phyloP scores from a whole-genome alignment of 192 early-diverging fungal genomes.

The Jimgerdemannia lactiflua region DNA sequence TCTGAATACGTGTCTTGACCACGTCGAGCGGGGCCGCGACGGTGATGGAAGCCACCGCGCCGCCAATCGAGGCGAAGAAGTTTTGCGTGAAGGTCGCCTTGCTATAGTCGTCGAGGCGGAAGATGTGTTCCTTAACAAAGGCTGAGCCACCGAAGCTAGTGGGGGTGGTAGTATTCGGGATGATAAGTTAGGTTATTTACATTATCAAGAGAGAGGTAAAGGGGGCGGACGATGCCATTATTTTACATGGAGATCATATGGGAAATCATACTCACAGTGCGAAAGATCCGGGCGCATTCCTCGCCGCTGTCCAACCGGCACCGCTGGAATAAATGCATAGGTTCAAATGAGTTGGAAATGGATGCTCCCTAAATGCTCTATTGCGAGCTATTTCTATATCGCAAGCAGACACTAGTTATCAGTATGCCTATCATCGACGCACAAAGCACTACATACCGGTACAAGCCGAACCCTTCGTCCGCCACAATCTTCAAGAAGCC shows the following conservation, averaged over 20 bases:
- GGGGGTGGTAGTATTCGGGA: conserved; percentile 16
- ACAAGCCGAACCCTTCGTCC: conserved; percentile 90
- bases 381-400: not conserved
- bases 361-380: not conserved
- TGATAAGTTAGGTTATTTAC: not conserved
- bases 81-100: conserved; percentile 99
- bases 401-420: not conserved
- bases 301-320: conserved; percentile 93
- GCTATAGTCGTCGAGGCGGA: conserved; percentile 86
- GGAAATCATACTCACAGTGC: conserved; percentile 50
- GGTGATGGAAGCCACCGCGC: conserved; percentile 90
- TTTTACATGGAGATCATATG: conserved; percentile 20
- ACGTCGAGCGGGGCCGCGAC: conserved; percentile 97
- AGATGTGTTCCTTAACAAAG: conserved; percentile 91
- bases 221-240: not conserved
- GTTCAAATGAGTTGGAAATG: conserved; percentile 14
- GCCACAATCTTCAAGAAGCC: conserved; percentile 71
- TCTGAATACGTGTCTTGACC: conserved; percentile 99
- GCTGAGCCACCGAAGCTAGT: conserved; percentile 78
- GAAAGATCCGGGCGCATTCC: conserved; percentile 98
- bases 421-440: conserved; percentile 14
- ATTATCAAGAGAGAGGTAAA: not conserved
- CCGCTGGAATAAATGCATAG: conserved; percentile 39
- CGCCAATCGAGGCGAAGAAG: conserved; percentile 95
- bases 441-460: conserved; percentile 44